A percentile compares a stretch with the other conserved stretches of the same genome.
Conservation (phyloP, 768 basidiomycete genomes). For the Xerocomellus intermedius region DNA sequence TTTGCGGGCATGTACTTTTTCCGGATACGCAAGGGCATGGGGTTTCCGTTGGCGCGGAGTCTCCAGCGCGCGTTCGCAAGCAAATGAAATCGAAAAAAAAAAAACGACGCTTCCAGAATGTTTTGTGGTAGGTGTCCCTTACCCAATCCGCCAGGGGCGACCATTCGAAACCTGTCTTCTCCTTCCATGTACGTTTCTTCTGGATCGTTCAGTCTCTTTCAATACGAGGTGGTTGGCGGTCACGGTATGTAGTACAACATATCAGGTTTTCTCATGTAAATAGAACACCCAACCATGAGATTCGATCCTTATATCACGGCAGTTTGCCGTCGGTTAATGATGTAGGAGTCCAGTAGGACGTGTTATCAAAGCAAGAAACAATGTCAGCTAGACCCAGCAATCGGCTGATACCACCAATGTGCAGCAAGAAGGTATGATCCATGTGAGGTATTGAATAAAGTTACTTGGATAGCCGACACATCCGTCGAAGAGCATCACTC, state of each 20-base stretch:
- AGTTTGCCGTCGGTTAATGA: no score
- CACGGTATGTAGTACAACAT: no score
- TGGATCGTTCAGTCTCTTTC: no score
- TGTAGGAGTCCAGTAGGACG: neutral
- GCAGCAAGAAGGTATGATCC: neutral
- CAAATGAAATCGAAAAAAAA: neutral
- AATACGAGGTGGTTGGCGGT: no score
- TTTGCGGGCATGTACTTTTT: constrained; percentile 33
- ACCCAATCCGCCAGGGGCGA: no score
- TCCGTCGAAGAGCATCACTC: constrained; percentile 6
- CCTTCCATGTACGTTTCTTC: no score
- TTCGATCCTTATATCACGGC: no score
- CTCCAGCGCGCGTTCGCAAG: neutral
- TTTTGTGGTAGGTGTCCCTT: no score
- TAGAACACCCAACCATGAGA: no score
- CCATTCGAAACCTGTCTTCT: no score
- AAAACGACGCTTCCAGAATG: neutral
- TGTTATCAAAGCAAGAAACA: neutral
- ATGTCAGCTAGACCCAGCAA: neutral
- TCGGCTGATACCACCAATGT: neutral
- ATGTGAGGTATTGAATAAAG: neutral
- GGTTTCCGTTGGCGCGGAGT: constrained; percentile 1
- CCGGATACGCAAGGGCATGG: constrained; percentile 22
- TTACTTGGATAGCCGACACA: neutral
- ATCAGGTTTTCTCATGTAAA: no score